phyloP scores from a whole-genome alignment of 768 basidiomycete species.

The Auricularia cornea region DNA sequence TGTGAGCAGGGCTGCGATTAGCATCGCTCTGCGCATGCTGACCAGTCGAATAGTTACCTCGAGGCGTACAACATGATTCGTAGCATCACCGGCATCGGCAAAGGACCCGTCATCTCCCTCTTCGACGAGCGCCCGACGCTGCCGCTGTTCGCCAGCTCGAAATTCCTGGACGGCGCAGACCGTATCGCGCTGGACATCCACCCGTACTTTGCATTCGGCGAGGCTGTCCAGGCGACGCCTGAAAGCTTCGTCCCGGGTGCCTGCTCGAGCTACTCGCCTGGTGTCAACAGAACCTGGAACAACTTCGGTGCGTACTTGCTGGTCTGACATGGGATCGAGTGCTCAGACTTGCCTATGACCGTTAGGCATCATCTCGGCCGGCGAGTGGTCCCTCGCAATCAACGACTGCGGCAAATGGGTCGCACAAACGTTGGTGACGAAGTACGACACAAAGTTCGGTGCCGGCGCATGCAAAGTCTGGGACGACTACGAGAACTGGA shows the following conservation, averaged over 20 bases:
- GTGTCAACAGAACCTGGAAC: not conserved
- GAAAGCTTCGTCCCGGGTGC: not conserved
- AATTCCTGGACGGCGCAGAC: slow-evolving; percentile 70
- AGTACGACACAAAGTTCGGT: not conserved
- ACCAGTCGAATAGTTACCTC: slow-evolving; percentile 47
- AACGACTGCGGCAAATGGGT: slow-evolving; percentile 56
- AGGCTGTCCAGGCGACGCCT: slow-evolving; percentile 34
- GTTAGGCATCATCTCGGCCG: slow-evolving; percentile 76
- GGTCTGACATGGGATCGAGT: slow-evolving; percentile 39
- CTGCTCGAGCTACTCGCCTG: not conserved
- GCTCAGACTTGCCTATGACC: too few relatives aligned
- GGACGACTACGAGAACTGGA: slow-evolving; percentile 69
- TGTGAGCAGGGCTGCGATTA: not conserved
- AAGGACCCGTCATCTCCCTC: slow-evolving; percentile 69
- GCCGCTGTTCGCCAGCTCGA: slow-evolving; percentile 45
- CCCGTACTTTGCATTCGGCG: slow-evolving; percentile 72
- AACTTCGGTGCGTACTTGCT: not conserved
- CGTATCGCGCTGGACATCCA: slow-evolving; percentile 77
- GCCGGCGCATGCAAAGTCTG: slow-evolving; percentile 36
- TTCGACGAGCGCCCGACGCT: slow-evolving; percentile 54
- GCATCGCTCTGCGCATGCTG: slow-evolving; percentile 1
- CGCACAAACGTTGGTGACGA: not conserved
- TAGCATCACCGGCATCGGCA: slow-evolving; percentile 68
- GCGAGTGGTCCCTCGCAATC: slow-evolving; percentile 85
- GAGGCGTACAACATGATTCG: slow-evolving; percentile 82